Evolutionary conservation across 2,329 filamentous ascomycete species (phyloP), one percentile per base, ranked within the genome.

Genomic region (Lachnellula cervina): DNA sequence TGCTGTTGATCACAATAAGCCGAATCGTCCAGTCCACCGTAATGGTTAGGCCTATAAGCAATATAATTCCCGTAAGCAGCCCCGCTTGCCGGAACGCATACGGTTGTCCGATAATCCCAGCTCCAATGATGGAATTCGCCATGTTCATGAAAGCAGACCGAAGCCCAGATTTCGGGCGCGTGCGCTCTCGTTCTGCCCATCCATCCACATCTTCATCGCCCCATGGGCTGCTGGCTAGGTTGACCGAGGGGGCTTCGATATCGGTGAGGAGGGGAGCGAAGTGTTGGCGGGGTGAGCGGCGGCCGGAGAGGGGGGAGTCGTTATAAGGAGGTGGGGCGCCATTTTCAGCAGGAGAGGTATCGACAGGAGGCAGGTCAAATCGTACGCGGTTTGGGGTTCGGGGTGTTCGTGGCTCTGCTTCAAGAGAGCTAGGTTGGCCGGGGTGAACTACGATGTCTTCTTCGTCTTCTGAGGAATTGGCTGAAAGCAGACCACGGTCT

Each of bases 91-190:
- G 84, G 69, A 99, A 87, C n/a, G 94, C 94, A 73, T 97, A 99
- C 13, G 94, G 92, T 74, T 99, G 94, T 3, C 89, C 84, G 67
- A 87, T 87, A 71, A 87, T 87, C 51, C 84, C 84, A 2, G 84
- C 85, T 40, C 84, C 85, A 64, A 99, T 97, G 71, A 99, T 99
- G 66, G 89, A 95, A 76, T 99, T 99, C 60, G 94, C 93, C 94
- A 99, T 99, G 74, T 99, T 99, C 91, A 97, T 96, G 65, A 99
- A 97, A 3, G 94, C 93, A 70, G 88, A 90, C 59, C 82, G 80
- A 74, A 97, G 80, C 5, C 88, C 88, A 56, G 90, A 96, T 74
- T 93, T 93, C 47, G 93, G 91, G 55, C 92, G 80, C 7, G 49
- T 67, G 54, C 78, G 76, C 69, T 86, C 81, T 35, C 76, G 73